Evolutionary conservation across 2,329 filamentous ascomycete species (phyloP).

Genomic region (Nemania sp.): DNA sequence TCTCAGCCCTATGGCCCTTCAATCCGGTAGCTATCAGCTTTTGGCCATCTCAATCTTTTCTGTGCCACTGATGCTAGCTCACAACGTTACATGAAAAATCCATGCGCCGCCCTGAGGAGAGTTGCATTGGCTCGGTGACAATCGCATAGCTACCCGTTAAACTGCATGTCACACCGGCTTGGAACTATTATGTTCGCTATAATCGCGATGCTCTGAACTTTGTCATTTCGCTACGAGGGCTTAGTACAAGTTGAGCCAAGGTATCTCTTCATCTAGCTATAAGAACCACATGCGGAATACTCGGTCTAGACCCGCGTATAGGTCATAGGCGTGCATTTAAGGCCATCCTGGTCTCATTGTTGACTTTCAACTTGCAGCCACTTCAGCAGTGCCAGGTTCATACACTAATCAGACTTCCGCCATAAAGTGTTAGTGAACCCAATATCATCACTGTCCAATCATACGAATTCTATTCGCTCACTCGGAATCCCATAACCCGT

Average conservation of each 20-base stretch:
- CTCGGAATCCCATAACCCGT: slow-evolving; percentile 2
- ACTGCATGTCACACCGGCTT: not conserved
- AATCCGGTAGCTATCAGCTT: not conserved
- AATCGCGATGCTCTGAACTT: not conserved
- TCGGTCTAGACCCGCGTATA: slow-evolving; percentile 6
- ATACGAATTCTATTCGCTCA: not conserved
- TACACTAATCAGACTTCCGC: slow-evolving; percentile 27
- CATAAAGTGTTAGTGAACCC: slow-evolving; percentile 20
- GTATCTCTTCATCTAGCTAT: slow-evolving; percentile 3
- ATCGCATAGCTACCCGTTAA: not conserved
- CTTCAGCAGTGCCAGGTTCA: slow-evolving; percentile 15
- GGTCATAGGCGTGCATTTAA: slow-evolving; percentile 11
- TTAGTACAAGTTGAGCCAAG: not conserved
- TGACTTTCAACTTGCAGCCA: slow-evolving; percentile 4
- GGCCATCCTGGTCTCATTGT: slow-evolving; percentile 6
- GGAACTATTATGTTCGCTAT: not conserved
- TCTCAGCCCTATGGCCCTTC: not conserved
- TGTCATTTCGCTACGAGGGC: not conserved
- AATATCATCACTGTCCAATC: slow-evolving; percentile 17
- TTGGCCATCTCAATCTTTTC: not conserved
- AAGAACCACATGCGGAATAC: slow-evolving; percentile 15
- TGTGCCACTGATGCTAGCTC: not conserved
- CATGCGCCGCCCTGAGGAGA: not conserved
- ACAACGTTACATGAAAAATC: not conserved
- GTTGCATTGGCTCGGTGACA: not conserved